Conservation (phyloP, 2,329 filamentous ascomycete genomes). For the Ophiostoma montium region DNA sequence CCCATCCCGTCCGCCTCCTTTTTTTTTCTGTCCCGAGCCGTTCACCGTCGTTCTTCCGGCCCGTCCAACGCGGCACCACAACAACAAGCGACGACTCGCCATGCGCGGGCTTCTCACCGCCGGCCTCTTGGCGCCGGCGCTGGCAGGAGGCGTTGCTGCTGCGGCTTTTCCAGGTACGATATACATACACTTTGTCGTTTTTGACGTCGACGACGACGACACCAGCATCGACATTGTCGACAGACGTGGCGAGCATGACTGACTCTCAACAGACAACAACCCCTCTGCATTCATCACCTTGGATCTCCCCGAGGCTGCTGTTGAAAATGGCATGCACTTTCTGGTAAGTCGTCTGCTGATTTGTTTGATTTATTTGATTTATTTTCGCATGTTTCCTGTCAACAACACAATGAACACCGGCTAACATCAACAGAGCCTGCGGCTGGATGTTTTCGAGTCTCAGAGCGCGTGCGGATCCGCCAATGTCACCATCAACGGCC, state of each 20-base stretch:
- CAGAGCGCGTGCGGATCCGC: constrained; percentile 30
- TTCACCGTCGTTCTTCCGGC: background rate
- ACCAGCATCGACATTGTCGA: background rate
- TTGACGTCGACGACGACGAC: background rate
- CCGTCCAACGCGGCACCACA: background rate
- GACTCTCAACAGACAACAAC: constrained; percentile 4
- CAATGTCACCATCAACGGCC: constrained; percentile 33
- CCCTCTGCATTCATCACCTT: constrained; percentile 16
- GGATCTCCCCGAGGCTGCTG: constrained; percentile 12
- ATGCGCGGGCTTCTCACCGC: constrained; percentile 24
- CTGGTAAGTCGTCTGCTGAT: constrained; percentile 13
- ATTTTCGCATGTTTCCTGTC: too few species aligned
- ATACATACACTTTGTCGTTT: too few species aligned
- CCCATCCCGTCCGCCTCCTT: background rate
- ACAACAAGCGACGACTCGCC: background rate
- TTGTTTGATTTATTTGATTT: background rate
- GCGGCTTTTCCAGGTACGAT: constrained; percentile 10
- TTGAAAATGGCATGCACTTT: constrained; percentile 10
- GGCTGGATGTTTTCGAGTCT: constrained; percentile 31
- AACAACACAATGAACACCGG: background rate
- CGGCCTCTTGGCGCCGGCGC: constrained; percentile 22
- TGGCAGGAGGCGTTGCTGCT: constrained; percentile 18
- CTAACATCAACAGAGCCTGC: constrained; percentile 20
- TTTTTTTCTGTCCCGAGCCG: background rate
- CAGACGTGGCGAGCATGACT: background rate